Base-by-base conservation (phyloP, 495 filamentous ascomycete genomes). In the Penicillium arizonense region DNA sequence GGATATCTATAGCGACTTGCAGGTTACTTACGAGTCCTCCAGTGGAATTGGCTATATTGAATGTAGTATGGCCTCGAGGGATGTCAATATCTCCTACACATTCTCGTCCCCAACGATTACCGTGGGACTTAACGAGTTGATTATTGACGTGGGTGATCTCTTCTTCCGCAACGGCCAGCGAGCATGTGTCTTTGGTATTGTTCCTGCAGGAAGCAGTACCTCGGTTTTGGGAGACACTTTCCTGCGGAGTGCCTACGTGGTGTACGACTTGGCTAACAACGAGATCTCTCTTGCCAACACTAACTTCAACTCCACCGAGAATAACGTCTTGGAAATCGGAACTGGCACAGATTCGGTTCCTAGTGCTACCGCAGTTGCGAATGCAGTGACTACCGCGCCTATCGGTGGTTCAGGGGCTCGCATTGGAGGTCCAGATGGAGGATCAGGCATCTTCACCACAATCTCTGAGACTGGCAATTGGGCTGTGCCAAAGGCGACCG, bases 221-320 rank as follows among this genome's bases (percentile, higher is more conserved):
- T 74, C 79, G 34, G 86, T 96, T 4, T 72, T 98, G 30, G 93
- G 93, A 11, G 93, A 98, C 65, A 97, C 93, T 0, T 98, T 97
- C 74, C 77, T 98, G 13, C 82, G 94, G 49, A 89, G 85, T 32
- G 91, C 92, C 0, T 98, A 97, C 61, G 84, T 96, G 24, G 93
- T 98, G 0, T 97, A 91, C 62, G 92, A 97, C 60, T 73, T 97
- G 13, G 79, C 77, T 12, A 96, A 93, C 64, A 90, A 96, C 69
- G 80, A 91, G 70, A 92, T 98, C 51, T 87, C 86, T 10, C 69
- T 98, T 35, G 93, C 90, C 11, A 87, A 89, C 62, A 94, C 93
- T 1, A 83, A 82, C 40, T 96, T 95, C 71, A 90, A 96, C 62
- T 71, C 83, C 4, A 87, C 85, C 0, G 58, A 68, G 4, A 77